phyloP scores from a whole-genome alignment of 352 stramenopile species.

The Globisporangium barbulae region DNA sequence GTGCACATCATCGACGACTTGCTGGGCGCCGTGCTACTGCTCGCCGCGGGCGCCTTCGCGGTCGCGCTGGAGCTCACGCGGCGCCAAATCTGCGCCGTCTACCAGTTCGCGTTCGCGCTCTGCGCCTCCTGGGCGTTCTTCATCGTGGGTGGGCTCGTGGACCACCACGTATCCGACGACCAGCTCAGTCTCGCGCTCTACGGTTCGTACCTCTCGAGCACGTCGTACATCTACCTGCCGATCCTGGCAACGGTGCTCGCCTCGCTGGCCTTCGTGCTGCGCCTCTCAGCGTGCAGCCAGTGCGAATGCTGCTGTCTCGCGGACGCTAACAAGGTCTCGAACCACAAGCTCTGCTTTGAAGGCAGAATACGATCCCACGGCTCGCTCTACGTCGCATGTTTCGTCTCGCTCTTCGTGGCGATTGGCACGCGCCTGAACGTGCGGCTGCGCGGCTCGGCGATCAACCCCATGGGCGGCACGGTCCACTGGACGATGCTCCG shows the following conservation, averaged over 20 bases:
- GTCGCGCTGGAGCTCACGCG: constrained; percentile 69
- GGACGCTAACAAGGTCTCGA: constrained; percentile 17
- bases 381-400: constrained; percentile 50
- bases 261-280: constrained; percentile 38
- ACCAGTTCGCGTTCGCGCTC: constrained; percentile 70
- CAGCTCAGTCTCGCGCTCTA: constrained; percentile 71
- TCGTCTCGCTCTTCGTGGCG: constrained; percentile 43
- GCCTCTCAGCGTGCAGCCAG: constrained; percentile 44
- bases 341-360: constrained; percentile 52
- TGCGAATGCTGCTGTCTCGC: constrained; percentile 71
- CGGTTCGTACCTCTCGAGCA: constrained; percentile 49
- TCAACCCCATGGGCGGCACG: constrained; percentile 72
- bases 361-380: constrained; percentile 41
- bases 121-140: constrained; percentile 47
- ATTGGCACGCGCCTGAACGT: constrained; percentile 73
- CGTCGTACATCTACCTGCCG: constrained; percentile 65
- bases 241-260: constrained; percentile 30
- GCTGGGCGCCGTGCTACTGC: constrained; percentile 56
- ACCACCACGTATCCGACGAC: constrained; percentile 70
- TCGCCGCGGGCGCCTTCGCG: constrained; percentile 41
- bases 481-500: constrained; percentile 70
- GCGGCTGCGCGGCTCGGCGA: constrained; percentile 61
- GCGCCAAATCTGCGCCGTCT: constrained; percentile 57
- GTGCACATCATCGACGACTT: constrained; percentile 79
- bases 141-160: constrained; percentile 63